phyloP scores from a whole-genome alignment of 208 protist genomes.

The Balamuthia mandrillaris region DNA sequence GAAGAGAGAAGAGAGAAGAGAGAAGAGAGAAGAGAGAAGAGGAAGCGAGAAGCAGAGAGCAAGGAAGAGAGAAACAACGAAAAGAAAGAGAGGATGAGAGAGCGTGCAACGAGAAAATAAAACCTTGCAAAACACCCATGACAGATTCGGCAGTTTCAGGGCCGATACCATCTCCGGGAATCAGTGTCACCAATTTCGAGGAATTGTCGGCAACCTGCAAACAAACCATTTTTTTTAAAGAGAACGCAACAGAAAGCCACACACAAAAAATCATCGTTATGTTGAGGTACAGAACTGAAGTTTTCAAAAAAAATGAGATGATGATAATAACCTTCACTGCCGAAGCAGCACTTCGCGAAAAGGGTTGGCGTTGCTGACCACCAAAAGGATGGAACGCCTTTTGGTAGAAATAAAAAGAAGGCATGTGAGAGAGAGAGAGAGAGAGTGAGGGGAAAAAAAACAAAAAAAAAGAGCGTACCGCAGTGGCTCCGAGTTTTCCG shows the following conservation, averaged over 20 bases:
- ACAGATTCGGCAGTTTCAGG: conserved; percentile 64
- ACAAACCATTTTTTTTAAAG: no score
- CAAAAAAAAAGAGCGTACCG: neutral
- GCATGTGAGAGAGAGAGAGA: neutral
- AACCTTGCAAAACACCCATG: conserved; percentile 49
- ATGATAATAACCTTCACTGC: no score
- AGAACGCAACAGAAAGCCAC: no score
- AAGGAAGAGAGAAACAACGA: neutral
- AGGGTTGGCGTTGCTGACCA: no score
- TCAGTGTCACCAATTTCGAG: conserved; percentile 56
- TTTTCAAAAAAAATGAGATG: no score
- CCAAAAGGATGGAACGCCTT: no score
- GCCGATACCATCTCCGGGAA: conserved; percentile 70
- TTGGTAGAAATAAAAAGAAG: neutral
- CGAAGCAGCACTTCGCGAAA: no score
- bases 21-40: neutral
- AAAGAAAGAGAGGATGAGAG: neutral
- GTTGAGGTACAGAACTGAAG: no score
- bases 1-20: neutral
- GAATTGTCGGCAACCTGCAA: no score
- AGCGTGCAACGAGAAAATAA: neutral
- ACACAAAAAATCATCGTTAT: no score
- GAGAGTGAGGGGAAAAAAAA: neutral
- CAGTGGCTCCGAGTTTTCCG: no score
- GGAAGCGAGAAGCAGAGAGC: neutral